phyloP scores from a whole-genome alignment of 805 yeast species.

The Teunomyces cretensis region DNA sequence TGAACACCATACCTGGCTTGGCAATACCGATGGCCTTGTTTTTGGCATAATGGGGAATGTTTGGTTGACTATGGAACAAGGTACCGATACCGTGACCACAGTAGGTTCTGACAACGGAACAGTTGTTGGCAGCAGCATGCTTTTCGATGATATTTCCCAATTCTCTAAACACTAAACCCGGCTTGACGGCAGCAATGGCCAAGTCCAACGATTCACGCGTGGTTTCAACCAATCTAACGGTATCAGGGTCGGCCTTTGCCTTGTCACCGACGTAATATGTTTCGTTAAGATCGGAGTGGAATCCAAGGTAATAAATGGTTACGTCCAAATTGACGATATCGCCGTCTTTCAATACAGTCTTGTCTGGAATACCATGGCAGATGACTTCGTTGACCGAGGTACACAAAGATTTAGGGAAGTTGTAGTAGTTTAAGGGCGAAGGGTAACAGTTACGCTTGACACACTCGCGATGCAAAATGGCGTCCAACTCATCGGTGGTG shows the following conservation, averaged over 20 bases:
- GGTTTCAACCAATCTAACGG: slow-evolving; percentile 83
- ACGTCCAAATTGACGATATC: slow-evolving; percentile 93
- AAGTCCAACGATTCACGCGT: slow-evolving; percentile 82
- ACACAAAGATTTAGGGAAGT: slow-evolving; percentile 89
- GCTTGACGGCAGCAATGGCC: slow-evolving; percentile 84
- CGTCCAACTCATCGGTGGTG: slow-evolving; percentile 91
- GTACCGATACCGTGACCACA: slow-evolving; percentile 92
- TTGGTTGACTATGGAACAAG: slow-evolving; percentile 89
- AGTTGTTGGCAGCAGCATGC: slow-evolving; percentile 73
- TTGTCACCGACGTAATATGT: slow-evolving; percentile 95
- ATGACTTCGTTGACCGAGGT: slow-evolving; percentile 93
- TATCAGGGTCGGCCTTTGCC: slow-evolving; percentile 73
- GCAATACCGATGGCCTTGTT: slow-evolving; percentile 93
- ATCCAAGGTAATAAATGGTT: slow-evolving; percentile 79
- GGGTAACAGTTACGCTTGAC: slow-evolving; percentile 90
- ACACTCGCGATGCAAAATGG: slow-evolving; percentile 82
- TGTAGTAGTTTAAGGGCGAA: slow-evolving; percentile 90
- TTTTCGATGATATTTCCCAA: slow-evolving; percentile 86
- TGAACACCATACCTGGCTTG: slow-evolving; percentile 94
- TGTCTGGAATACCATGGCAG: slow-evolving; percentile 97
- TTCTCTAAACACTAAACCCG: slow-evolving; percentile 84
- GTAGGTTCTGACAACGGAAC: slow-evolving; percentile 86
- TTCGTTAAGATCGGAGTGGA: slow-evolving; percentile 93
- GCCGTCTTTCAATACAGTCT: slow-evolving; percentile 83
- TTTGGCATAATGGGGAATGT: slow-evolving; percentile 89